Percentiles rank a stretch among this genome's conserved stretches.
These are phyloP conservation scores for Nissolia schottii DNA, from an alignment of 306 rosid species.

Conservation along the genomic window DNA sequence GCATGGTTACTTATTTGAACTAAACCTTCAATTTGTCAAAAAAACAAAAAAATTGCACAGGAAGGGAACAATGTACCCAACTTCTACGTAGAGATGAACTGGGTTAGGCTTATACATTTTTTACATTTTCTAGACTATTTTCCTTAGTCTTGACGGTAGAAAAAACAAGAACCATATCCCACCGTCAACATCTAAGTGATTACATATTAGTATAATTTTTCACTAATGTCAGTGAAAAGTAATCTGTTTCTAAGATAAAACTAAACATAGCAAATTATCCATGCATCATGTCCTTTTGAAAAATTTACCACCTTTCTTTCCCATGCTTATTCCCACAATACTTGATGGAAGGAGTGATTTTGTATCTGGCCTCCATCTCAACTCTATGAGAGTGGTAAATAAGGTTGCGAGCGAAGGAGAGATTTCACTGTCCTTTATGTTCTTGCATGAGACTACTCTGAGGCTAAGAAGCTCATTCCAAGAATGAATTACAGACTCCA, in stretches of 20 bases:
- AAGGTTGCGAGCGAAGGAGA: slow-evolving; percentile 67
- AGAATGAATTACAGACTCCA: slow-evolving; percentile 65
- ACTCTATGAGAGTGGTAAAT: slow-evolving; percentile 63
- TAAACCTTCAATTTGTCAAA: not conserved
- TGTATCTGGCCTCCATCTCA: slow-evolving; percentile 90
- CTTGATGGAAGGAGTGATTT: slow-evolving; percentile 70
- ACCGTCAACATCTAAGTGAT: slow-evolving; percentile 25
- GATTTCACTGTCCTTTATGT: slow-evolving; percentile 61
- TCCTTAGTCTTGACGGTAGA: slow-evolving; percentile 20
- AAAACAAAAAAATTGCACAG: not conserved
- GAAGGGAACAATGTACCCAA: slow-evolving; percentile 17
- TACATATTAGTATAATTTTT: slow-evolving; percentile 36
- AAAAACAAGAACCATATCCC: slow-evolving; percentile 23
- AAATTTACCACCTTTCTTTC: slow-evolving; percentile 85
- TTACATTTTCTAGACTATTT: slow-evolving; percentile 31
- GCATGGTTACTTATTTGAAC: slow-evolving; percentile 17
- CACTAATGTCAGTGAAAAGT: slow-evolving; percentile 25
- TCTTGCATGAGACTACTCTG: slow-evolving; percentile 78
- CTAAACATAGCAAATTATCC: slow-evolving; percentile 1
- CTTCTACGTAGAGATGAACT: slow-evolving; percentile 23
- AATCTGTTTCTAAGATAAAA: slow-evolving; percentile 10
- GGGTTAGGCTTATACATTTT: slow-evolving; percentile 21
- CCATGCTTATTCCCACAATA: slow-evolving; percentile 51
- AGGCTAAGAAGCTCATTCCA: slow-evolving; percentile 85
- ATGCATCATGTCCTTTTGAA: slow-evolving; percentile 53